Evolutionary conservation across 352 stramenopile species (phyloP), one percentile per base, ranked within the genome.

Genomic region (Phytophthora hybrid): DNA sequence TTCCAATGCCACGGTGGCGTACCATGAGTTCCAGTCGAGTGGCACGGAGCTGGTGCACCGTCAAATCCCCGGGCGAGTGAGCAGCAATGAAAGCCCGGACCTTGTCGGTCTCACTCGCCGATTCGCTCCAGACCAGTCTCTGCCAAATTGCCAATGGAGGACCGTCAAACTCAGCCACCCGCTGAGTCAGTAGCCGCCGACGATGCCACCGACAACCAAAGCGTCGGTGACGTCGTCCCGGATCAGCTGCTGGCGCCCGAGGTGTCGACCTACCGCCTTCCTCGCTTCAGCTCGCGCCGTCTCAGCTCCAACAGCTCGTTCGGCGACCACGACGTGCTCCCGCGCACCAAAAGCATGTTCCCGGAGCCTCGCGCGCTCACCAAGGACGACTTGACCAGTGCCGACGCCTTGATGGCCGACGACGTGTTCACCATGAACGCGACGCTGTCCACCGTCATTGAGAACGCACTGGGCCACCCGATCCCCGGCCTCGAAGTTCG

Each of bases 391-490:
- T 49, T 89, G 8, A 78, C 74, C 4, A 90, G 73, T 47, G 81
- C 82, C 23, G 85, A 90, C 23, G 72, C 79, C 31, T 58, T 92
- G n/a, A 81, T 92, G 71, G 82, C 79, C 6, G 63, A 70, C 16
- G 85, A 73, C 47, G 75, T 88, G 21, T 77, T 89, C 59, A 79
- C 77, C 34, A 89, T 92, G 83, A 82, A 90, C 68, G 49, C 78
- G 26, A 84, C 72, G 26, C 71, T 93, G 39, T 83, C 82, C 0
- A 59, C 71, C 1, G 82, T 84, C 3, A 74, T 88, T 18, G 81
- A 88, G 55, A 83, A 84, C 7, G 74, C 82, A 0, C 49, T 83
- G 5, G 84, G 84, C 10, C 53, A 76, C 5, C 78, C 83, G 2
- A 82, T 92, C 19, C 77, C 82, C 14, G 81, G 77, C 16, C 74